phyloP scores from a whole-genome alignment of 306 rosid genomes.

The Boehmeria nivea region DNA sequence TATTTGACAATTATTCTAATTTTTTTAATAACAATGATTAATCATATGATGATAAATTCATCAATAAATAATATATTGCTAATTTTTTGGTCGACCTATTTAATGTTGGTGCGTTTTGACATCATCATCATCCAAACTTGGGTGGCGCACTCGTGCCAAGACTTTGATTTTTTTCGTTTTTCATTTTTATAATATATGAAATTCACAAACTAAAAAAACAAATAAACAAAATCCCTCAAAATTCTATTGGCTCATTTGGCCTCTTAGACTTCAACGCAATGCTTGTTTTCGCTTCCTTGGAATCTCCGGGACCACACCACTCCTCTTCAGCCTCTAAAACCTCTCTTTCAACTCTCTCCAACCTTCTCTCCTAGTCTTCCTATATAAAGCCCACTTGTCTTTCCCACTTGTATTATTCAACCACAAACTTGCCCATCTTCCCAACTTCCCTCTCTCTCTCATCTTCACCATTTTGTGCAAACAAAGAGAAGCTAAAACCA shows the following conservation, averaged over 20 bases:
- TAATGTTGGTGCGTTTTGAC: neutral
- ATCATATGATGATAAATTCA: too few relatives aligned
- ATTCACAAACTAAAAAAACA: neutral
- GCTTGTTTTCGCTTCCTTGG: neutral
- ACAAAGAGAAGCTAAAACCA: neutral
- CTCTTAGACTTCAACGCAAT: neutral
- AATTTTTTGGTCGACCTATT: too few relatives aligned
- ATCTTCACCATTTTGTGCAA: neutral
- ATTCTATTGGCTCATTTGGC: neutral
- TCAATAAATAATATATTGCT: too few relatives aligned
- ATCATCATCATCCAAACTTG: neutral
- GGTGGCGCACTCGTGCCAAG: conserved; percentile 8
- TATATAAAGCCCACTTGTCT: neutral
- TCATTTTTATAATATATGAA: neutral
- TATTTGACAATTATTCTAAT: too few relatives aligned
- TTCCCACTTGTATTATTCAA: conserved; percentile 1
- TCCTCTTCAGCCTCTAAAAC: neutral
- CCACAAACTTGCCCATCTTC: neutral
- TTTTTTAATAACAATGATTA: too few relatives aligned
- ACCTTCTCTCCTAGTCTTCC: neutral
- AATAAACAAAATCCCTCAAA: neutral
- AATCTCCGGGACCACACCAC: conserved; percentile 13
- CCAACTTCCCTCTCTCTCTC: neutral
- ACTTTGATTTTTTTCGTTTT: neutral
- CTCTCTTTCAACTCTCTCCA: neutral